Base-by-base conservation (phyloP, 768 basidiomycete genomes). In the Dentipellis sp. region DNA sequence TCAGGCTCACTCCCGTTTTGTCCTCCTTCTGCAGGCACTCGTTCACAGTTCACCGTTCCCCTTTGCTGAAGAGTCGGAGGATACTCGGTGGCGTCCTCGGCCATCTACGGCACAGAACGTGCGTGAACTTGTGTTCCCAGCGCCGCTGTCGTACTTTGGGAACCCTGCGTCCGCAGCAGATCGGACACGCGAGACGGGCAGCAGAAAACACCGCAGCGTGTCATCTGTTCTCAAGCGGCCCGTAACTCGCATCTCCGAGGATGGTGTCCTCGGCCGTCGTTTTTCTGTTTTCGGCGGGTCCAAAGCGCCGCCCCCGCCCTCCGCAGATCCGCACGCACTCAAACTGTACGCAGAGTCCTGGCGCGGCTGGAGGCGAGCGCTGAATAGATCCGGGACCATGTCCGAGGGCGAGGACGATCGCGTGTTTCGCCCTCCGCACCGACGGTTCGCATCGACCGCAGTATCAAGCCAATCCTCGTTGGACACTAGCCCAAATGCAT, bases 51-150 rank as follows among this genome's bases (percentile, higher is more conserved):
- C 83, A 0, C 64, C 69, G 19, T 63, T 74, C 42, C 67, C 74
- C 4, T 67, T 67, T 4, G 69, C 66, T 55, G 60, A 62, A 35
- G 64, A 67, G 1, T 62, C 64, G 7, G 67, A 70, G 23, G 64
- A 68, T 17, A 61, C 75, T 16, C 74, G 56, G 11, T 56, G 38
- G 62, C 19, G 56, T 52, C 55, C 66, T 56, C 19, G 56, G 63
- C 22, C 55, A 61, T 11, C 62, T 48, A 51, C 56, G 4, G 51
- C 63, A 49, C 65, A 68, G 56, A 67, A 58, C 39, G 66, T 73
- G 39, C 73, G 82, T 48, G 81, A 88, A 59, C 76, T 91, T 56
- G 80, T 77, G 9, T 90, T 91, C 67, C 89, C 89, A 21, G 79
- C 86, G 6, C 89, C 89, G 0, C 73, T 91, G 4, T 83, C 83